Evolutionary conservation across 1,139 yeast genomes (phyloP).

Genomic region (Torulaspora pretoriensis): DNA sequence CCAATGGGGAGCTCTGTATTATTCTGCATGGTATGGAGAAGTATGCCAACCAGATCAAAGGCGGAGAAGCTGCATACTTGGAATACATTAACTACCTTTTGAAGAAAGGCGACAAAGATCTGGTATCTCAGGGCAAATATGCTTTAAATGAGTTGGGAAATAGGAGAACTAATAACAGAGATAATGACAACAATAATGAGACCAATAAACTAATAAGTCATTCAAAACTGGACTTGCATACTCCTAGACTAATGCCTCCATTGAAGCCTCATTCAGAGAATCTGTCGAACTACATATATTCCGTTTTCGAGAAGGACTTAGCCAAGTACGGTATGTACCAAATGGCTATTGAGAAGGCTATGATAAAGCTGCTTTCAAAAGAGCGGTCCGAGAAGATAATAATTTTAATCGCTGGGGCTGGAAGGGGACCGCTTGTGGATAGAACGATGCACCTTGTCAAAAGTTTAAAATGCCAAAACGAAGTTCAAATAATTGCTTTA

Average conservation of each 20-base stretch:
- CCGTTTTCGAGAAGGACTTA: slow-evolving; percentile 63
- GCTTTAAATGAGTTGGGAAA: not conserved
- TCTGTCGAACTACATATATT: slow-evolving; percentile 57
- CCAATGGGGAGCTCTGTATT: slow-evolving; percentile 29
- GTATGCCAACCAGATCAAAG: slow-evolving; percentile 36
- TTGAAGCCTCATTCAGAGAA: slow-evolving; percentile 64
- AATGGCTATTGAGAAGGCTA: slow-evolving; percentile 58
- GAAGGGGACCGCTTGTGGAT: slow-evolving; percentile 75
- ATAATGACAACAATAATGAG: slow-evolving; percentile 3
- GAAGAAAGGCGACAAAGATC: slow-evolving; percentile 36
- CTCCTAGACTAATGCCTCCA: slow-evolving; percentile 45
- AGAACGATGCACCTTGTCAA: slow-evolving; percentile 44
- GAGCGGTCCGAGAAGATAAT: slow-evolving; percentile 20
- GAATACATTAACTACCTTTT: slow-evolving; percentile 52
- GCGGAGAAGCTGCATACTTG: slow-evolving; percentile 46
- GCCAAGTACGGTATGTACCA: slow-evolving; percentile 66
- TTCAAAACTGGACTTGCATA: slow-evolving; percentile 4
- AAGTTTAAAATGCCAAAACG: slow-evolving; percentile 28
- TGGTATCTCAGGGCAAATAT: slow-evolving; percentile 8
- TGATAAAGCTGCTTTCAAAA: slow-evolving; percentile 39
- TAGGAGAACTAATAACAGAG: slow-evolving; percentile 1
- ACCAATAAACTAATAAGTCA: slow-evolving; percentile 4
- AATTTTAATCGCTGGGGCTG: slow-evolving; percentile 77
- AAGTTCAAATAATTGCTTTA: slow-evolving; percentile 48
- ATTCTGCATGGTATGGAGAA: slow-evolving; percentile 47